Evolutionary conservation across 75 land plant species (phyloP).

Genomic region (Chamaecyparis obtusa): DNA sequence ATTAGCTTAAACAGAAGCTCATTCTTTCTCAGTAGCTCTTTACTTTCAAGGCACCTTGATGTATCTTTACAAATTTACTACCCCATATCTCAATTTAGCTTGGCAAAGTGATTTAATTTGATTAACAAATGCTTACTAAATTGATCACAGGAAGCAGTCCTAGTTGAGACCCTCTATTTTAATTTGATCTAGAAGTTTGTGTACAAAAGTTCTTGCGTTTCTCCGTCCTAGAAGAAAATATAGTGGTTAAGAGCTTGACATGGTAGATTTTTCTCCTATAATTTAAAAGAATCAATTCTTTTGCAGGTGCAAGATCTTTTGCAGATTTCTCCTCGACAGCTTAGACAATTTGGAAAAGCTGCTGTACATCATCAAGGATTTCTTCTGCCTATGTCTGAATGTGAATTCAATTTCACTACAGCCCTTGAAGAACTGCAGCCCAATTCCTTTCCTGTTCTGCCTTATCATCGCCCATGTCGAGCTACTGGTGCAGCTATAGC

Average conservation of each 20-base stretch:
- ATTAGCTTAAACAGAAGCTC: not conserved
- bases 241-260: not conserved
- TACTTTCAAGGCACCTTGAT: not conserved
- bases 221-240: not conserved
- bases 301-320: slow-evolving; percentile 69
- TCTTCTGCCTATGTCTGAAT: slow-evolving; percentile 72
- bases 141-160: not conserved
- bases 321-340: slow-evolving; percentile 39
- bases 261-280: not conserved
- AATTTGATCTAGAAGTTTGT: not conserved
- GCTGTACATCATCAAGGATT: slow-evolving; percentile 37
- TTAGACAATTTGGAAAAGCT: slow-evolving; percentile 29
- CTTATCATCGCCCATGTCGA: slow-evolving; percentile 69
- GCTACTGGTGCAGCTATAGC: slow-evolving; percentile 90
- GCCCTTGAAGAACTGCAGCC: slow-evolving; percentile 77
- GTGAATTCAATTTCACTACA: slow-evolving; percentile 81
- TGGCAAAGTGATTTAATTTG: not conserved
- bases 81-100: not conserved
- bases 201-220: not conserved
- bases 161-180: not conserved
- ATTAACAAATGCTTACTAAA: not conserved
- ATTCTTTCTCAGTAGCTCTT: not conserved
- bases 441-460: slow-evolving; percentile 14
- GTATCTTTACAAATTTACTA: not conserved
- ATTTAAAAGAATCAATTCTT: slow-evolving; percentile 7